Evolutionary conservation across 805 yeast species (phyloP).

Genomic region (Teunomyces gatunensis): DNA sequence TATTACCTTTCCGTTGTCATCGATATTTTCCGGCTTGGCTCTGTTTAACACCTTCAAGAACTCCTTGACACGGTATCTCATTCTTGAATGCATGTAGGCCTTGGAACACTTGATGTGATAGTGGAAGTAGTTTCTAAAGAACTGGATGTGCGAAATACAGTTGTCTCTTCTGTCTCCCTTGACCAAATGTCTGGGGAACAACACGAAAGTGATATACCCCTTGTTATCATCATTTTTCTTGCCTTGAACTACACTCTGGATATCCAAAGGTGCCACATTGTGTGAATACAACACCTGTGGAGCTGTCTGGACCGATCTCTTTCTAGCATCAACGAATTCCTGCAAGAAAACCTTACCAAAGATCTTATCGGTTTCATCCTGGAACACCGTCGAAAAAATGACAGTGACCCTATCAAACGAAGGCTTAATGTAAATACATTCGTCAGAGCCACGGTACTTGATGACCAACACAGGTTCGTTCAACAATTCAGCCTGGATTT

Average conservation of each 20-base stretch:
- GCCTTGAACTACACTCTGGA: slow-evolving; percentile 38
- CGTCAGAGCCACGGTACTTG: slow-evolving; percentile 83
- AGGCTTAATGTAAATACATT: slow-evolving; percentile 85
- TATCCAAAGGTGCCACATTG: slow-evolving; percentile 89
- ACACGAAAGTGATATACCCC: slow-evolving; percentile 63
- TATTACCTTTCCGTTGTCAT: slow-evolving; percentile 52
- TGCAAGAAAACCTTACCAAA: slow-evolving; percentile 87
- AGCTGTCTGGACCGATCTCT: slow-evolving; percentile 92
- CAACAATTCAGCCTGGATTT: slow-evolving; percentile 40
- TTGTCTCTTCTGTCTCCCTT: slow-evolving; percentile 70
- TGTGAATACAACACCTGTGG: slow-evolving; percentile 95
- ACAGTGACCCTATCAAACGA: slow-evolving; percentile 96
- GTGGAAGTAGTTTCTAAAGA: slow-evolving; percentile 96
- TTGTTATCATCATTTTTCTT: slow-evolving; percentile 44
- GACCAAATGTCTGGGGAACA: slow-evolving; percentile 76
- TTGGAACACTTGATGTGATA: slow-evolving; percentile 98
- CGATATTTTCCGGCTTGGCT: slow-evolving; percentile 91
- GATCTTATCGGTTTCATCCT: slow-evolving; percentile 93
- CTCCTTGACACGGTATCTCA: slow-evolving; percentile 93
- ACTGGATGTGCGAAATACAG: slow-evolving; percentile 85
- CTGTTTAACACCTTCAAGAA: slow-evolving; percentile 93
- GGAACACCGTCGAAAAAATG: slow-evolving; percentile 88
- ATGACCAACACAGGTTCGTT: slow-evolving; percentile 63
- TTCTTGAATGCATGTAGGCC: slow-evolving; percentile 97
- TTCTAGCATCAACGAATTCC: slow-evolving; percentile 95